Evolutionary conservation across 2,329 filamentous ascomycete genomes (phyloP).

Genomic region (Fusarium mundagurra): DNA sequence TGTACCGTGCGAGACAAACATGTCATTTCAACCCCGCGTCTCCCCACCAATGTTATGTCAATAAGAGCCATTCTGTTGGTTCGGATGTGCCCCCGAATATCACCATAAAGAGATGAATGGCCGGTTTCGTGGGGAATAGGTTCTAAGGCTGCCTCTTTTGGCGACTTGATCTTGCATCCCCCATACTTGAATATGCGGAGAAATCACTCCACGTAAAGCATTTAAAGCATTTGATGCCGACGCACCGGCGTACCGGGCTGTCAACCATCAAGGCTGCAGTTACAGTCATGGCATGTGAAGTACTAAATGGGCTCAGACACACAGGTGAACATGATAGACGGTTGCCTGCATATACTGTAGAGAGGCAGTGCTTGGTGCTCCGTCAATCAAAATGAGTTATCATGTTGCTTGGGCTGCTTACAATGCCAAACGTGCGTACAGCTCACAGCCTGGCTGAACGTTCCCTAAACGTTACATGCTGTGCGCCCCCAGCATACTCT

Average conservation of each 20-base stretch:
- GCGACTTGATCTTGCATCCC: slow-evolving; percentile 23
- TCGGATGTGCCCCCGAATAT: slow-evolving; percentile 5
- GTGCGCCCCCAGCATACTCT: neutral
- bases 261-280: slow-evolving; percentile 7
- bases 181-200: slow-evolving; percentile 14
- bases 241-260: slow-evolving; percentile 9
- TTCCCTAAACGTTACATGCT: neutral
- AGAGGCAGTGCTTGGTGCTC: neutral
- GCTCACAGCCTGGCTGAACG: neutral
- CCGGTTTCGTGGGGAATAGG: neutral
- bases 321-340: slow-evolving; percentile 3
- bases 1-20: slow-evolving; percentile 23
- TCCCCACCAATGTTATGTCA: slow-evolving; percentile 14
- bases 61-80: slow-evolving; percentile 4
- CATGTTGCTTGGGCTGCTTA: slow-evolving; percentile 5
- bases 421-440: neutral
- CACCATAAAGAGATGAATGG: slow-evolving; percentile 1
- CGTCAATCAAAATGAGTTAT: slow-evolving; percentile 1
- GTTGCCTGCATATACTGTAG: slow-evolving; percentile 8
- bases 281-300: slow-evolving; percentile 16
- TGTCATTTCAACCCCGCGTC: slow-evolving; percentile 15
- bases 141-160: slow-evolving; percentile 5
- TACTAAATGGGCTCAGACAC: slow-evolving; percentile 3
- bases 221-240: slow-evolving; percentile 5
- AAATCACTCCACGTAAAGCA: slow-evolving; percentile 21